Base-by-base conservation (phyloP, 2,329 filamentous ascomycete genomes). In the Aspergillus udagawae region DNA sequence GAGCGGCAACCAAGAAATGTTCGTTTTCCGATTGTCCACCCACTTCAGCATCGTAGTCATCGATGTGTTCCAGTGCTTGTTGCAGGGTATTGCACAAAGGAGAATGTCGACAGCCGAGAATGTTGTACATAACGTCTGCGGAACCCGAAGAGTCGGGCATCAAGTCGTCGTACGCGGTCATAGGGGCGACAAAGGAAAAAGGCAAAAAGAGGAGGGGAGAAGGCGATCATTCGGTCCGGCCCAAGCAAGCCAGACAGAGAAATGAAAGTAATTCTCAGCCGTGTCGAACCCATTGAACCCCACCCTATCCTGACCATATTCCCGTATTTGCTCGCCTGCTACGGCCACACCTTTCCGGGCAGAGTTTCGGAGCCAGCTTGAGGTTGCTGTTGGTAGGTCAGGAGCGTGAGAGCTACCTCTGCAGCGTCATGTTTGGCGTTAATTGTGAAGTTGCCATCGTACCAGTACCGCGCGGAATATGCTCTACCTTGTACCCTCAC, bases 371-470 rank as follows among this genome's bases (percentile, higher is more conserved):
- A 4, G 44, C 44, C 3, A 47, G 21, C 20, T 47, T 44, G 63
- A 53, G 41, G 70, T 65, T 49, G 63, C 53, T 28, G 63, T 51
- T 25, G 59, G 61, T 23, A 60, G 58, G 70, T 69, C 56, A 79
- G 59, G 21, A 59, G 38, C 38, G 67, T 75, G 48, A 75, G 63
- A 10, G 91, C 91, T 60, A 89, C 83, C 75, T 96, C 91, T 63
- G 92, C 91, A n/a, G 91, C 92, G 72, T 96, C 92, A 74, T 96
- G 92, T 75, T 86, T 88, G 57, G 91, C 91, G 69, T 95, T 95
- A 79, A 92, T 86, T 73, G 93, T 82, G 70, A 91, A 91, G 71
- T 91, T 86, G 60, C 91, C 91, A 73, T 95, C 92, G 76, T 96
- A 96, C 91, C 91, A 96, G 76, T 86, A 96, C 61, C 91, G 85